Evolutionary conservation across 1,284 basidiomycete species (phyloP).

Genomic region (Pulchroboletus neoregius): DNA sequence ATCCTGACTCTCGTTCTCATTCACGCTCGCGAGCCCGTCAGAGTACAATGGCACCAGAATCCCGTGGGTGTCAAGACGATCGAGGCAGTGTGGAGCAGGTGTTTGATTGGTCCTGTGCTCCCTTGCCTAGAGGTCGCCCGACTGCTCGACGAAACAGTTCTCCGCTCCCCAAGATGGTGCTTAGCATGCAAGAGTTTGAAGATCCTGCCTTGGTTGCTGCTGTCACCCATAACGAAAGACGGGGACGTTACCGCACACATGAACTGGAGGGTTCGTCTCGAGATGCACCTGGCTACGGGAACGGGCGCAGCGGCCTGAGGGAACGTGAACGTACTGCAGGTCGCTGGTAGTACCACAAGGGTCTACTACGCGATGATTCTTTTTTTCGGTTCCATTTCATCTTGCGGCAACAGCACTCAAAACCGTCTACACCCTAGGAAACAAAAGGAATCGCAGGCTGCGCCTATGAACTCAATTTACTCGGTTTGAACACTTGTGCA

Average conservation of each 20-base stretch:
- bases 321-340: slow-evolving; percentile 45
- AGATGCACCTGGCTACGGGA: slow-evolving; percentile 50
- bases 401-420: slow-evolving; percentile 9
- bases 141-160: slow-evolving; percentile 48
- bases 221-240: slow-evolving; percentile 27
- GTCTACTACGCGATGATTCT: neutral
- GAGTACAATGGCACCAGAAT: slow-evolving; percentile 10
- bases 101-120: slow-evolving; percentile 37
- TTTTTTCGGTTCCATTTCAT: neutral
- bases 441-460: slow-evolving; percentile 26
- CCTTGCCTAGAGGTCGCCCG: slow-evolving; percentile 42
- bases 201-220: slow-evolving; percentile 30
- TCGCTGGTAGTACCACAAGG: slow-evolving; percentile 26
- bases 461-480: slow-evolving; percentile 25
- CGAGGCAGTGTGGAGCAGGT: slow-evolving; percentile 36
- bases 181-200: slow-evolving; percentile 34
- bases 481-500: slow-evolving; percentile 17
- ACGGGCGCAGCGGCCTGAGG: slow-evolving; percentile 54
- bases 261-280: slow-evolving; percentile 43
- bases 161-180: slow-evolving; percentile 43
- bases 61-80: slow-evolving; percentile 29
- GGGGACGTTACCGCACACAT: slow-evolving; percentile 46
- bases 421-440: slow-evolving; percentile 11
- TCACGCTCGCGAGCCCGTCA: slow-evolving; percentile 28
- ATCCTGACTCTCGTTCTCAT: slow-evolving; percentile 38